Evolutionary conservation across 176 grass and related monocot genomes (phyloP), one percentile per base, ranked within the genome.

Genomic region (Neostapfia colusana): DNA sequence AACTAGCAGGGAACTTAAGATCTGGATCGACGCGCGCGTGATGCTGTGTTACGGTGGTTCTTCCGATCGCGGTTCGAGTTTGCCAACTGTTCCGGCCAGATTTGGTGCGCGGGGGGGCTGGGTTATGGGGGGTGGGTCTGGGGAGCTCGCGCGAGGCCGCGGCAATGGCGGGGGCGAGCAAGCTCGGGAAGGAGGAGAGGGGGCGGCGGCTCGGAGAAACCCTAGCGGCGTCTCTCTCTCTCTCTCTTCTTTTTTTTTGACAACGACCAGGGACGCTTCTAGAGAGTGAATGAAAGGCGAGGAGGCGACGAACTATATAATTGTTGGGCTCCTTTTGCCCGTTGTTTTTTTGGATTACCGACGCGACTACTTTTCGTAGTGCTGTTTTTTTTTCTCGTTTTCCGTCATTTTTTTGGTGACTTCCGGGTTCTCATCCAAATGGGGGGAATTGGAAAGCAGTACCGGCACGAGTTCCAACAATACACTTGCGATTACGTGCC

Each of bases 191-290:
- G 31, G 24, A 31, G 23, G 11, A 44, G 14, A 43, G 34, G 27
- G 74, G 44, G 42, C 18, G 59, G 59, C 36, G 46, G 46, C 67
- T 65, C 6, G 27, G 39, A 62, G 37, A 85, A 85, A 85, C 83
- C 83, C 75, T 85, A 79, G 82, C n/a, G 64, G 44, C 36, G 63
- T 43, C 21, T 81, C n/a, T n/a, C n/a, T n/a, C n/a, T n/a, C n/a
- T n/a, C n/a, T n/a, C n/a, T n/a, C n/a, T n/a, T n/a, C n/a, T n/a
- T n/a, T n/a, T n/a, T n/a, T n/a, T n/a, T n/a, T n/a, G n/a, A n/a
- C n/a, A n/a, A n/a, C n/a, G n/a, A n/a, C 8, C 17, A 5, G 14
- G n/a, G 40, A 25, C 38, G n/a, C n/a, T n/a, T n/a, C n/a, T n/a
- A 31, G 31, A 31, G 31, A 31, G 31, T 31, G 31, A 31, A 31